phyloP scores from a whole-genome alignment of 371 early-diverging fungal genomes.

The Apophysomyces trapeziformis region DNA sequence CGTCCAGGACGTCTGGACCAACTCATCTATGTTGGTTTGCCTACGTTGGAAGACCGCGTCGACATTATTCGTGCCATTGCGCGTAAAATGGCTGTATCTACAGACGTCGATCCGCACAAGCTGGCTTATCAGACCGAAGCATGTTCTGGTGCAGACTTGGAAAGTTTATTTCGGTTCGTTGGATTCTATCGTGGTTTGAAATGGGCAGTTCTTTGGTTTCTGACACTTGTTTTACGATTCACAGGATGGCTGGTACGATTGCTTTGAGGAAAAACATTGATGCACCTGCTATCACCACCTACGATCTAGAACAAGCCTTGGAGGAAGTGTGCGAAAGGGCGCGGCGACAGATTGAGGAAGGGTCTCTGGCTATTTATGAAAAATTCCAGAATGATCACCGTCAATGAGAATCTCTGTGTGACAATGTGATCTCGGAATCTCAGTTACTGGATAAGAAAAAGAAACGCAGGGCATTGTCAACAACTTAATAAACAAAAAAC shows the following conservation, averaged over 20 bases:
- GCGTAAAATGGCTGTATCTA: conserved; percentile 19
- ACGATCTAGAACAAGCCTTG: conserved; percentile 30
- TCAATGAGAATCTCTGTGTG: not conserved
- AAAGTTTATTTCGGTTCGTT: conserved; percentile 58
- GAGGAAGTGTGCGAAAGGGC: conserved; percentile 32
- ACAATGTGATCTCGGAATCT: not conserved
- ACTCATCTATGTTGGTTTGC: conserved; percentile 68
- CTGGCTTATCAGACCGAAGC: conserved; percentile 56
- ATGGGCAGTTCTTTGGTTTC: not conserved
- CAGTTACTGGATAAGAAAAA: no score
- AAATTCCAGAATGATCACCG: conserved; percentile 29
- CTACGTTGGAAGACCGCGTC: conserved; percentile 54
- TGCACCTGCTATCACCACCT: conserved; percentile 19
- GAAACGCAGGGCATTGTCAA: no score
- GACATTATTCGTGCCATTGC: conserved; percentile 51
- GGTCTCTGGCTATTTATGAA: conserved; percentile 27
- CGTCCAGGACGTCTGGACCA: conserved; percentile 87
- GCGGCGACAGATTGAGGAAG: conserved; percentile 32
- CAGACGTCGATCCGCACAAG: conserved; percentile 38
- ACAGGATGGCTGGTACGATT: conserved; percentile 62
- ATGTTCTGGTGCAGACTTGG: conserved; percentile 69
- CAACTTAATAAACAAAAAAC: no score
- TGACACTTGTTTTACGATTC: conserved; percentile 1
- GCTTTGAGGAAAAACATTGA: conserved; percentile 49
- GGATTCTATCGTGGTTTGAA: not conserved